Conservation (phyloP, 2,329 filamentous ascomycete genomes). For the Curvularia spicifera region DNA sequence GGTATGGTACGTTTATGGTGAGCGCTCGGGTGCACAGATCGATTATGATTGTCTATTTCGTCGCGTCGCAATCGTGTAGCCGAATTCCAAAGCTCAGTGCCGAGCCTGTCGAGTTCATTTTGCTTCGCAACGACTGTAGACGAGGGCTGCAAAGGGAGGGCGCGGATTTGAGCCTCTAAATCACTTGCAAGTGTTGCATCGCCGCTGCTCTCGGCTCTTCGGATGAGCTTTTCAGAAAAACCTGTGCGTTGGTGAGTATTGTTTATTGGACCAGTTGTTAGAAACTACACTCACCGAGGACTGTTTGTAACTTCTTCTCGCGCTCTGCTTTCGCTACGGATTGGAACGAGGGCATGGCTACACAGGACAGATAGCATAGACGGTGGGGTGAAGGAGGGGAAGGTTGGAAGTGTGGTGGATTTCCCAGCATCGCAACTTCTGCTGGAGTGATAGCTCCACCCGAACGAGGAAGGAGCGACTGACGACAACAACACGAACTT, state of each 20-base stretch:
- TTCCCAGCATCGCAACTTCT: constrained; percentile 1
- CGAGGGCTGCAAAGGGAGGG: constrained; percentile 41
- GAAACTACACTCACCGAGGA: constrained; percentile 36
- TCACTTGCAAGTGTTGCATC: constrained; percentile 38
- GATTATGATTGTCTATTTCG: constrained; percentile 17
- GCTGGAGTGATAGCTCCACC: not conserved
- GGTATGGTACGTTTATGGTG: constrained; percentile 31
- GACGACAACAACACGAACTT: not conserved
- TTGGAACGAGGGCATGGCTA: constrained; percentile 34
- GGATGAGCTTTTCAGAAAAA: constrained; percentile 41
- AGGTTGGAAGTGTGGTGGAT: not conserved
- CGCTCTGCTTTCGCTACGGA: constrained; percentile 38
- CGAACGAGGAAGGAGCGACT: constrained; percentile 6
- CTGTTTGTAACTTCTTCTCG: constrained; percentile 44
- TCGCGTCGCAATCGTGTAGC: constrained; percentile 60
- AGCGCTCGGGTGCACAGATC: constrained; percentile 41
- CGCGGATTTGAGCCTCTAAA: constrained; percentile 53
- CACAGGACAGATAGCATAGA: not conserved
- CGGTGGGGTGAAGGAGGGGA: not conserved
- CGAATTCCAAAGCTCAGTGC: constrained; percentile 70
- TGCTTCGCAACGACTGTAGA: constrained; percentile 44
- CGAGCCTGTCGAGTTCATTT: constrained; percentile 62
- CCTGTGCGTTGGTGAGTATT: constrained; percentile 32
- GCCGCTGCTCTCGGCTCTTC: constrained; percentile 27
- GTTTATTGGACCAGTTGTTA: not conserved